These are phyloP conservation scores for Stipa capillata DNA, from an alignment of 176 grass and related monocot genomes.

Conservation along the genomic window DNA sequence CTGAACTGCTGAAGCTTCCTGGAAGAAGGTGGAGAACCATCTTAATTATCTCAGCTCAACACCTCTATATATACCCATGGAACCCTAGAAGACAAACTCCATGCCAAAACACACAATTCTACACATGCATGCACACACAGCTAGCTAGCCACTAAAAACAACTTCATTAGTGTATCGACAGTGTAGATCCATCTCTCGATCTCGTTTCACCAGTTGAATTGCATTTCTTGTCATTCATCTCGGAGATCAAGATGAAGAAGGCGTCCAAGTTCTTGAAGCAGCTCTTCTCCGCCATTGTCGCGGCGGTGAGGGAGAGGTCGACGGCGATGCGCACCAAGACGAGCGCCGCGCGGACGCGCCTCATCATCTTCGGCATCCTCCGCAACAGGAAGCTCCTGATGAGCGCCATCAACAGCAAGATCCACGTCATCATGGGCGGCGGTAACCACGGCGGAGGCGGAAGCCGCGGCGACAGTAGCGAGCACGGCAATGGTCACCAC, in stretches of 20 bases:
- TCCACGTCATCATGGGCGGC: conserved; percentile 55
- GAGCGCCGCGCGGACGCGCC: conserved; percentile 41
- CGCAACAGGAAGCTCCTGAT: conserved; percentile 63
- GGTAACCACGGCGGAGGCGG: not conserved
- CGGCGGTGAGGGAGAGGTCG: conserved; percentile 45
- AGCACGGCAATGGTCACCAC: too few species aligned
- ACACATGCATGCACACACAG: not conserved
- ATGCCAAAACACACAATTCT: conserved; percentile 39
- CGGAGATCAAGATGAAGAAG: conserved; percentile 65
- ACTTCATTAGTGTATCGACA: not conserved
- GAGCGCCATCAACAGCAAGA: conserved; percentile 66
- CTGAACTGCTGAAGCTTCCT: conserved; percentile 39
- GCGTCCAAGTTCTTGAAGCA: conserved; percentile 57
- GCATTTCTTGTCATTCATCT: not conserved
- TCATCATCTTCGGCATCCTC: conserved; percentile 50
- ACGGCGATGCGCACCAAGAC: conserved; percentile 53
- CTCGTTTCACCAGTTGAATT: not conserved
- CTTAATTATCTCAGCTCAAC: not conserved
- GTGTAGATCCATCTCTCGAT: not conserved
- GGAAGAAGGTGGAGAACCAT: conserved; percentile 2
- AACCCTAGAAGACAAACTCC: conserved; percentile 30
- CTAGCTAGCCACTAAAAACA: not conserved
- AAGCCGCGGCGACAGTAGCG: not conserved
- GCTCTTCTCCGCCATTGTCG: conserved; percentile 32
- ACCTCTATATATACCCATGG: conserved; percentile 51